These are phyloP conservation scores for Bretziella fagacearum DNA, from an alignment of 2,329 filamentous ascomycete species.

Conservation along the genomic window DNA sequence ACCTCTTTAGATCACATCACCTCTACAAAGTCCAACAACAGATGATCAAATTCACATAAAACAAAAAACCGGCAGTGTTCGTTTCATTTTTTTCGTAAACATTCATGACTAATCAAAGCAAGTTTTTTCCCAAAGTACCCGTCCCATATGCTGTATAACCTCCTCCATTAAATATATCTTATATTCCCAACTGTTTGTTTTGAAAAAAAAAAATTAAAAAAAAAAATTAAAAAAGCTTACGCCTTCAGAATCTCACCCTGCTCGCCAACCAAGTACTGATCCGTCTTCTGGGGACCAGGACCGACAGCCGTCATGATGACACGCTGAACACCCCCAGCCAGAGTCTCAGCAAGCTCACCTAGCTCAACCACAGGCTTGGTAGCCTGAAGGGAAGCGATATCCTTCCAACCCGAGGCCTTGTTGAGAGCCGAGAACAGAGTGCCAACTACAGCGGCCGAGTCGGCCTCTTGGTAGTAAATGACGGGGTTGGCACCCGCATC, in stretches of 20 bases:
- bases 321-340: constrained; percentile 68
- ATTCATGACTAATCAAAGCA: no score
- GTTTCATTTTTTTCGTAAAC: not conserved
- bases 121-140: no score
- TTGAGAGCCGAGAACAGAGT: constrained; percentile 54
- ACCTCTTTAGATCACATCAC: no score
- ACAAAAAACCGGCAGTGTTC: not conserved
- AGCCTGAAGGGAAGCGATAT: constrained; percentile 29
- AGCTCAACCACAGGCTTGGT: constrained; percentile 39
- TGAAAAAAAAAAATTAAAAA: no score
- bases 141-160: no score
- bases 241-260: constrained; percentile 28
- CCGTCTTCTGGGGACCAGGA: constrained; percentile 67
- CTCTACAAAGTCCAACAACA: no score
- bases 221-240: not conserved
- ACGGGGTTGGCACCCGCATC: constrained; percentile 95
- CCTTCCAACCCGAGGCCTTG: constrained; percentile 55
- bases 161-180: constrained; percentile 10
- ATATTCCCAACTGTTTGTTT: no score
- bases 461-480: constrained; percentile 79
- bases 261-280: constrained; percentile 58
- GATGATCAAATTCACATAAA: no score
- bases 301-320: constrained; percentile 87
- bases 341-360: constrained; percentile 41
- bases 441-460: constrained; percentile 56